These are phyloP conservation scores for Eucalyptus caleyi DNA, from an alignment of 345 rosid species.

Conservation along the genomic window DNA sequence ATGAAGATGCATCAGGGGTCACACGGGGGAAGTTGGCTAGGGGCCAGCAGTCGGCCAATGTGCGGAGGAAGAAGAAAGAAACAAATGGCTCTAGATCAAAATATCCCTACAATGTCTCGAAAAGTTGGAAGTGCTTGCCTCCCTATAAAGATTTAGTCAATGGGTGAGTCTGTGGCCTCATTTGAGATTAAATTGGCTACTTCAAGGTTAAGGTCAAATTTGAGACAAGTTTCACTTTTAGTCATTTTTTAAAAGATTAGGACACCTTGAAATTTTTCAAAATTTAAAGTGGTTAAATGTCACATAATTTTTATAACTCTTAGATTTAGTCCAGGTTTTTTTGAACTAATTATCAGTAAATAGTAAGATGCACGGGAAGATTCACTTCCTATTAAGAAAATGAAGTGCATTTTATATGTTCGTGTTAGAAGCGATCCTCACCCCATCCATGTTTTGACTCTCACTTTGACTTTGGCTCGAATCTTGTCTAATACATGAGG, in stretches of 20 bases:
- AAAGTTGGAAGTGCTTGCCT: neutral
- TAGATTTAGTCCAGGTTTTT: neutral
- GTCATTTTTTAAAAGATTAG: neutral
- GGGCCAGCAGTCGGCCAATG: rapidly evolving
- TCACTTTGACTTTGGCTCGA: neutral
- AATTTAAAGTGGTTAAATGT: neutral
- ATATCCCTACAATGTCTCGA: neutral
- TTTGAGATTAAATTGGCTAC: neutral
- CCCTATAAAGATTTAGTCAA: neutral
- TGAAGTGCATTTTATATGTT: neutral
- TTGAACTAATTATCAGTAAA: neutral
- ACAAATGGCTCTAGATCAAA: neutral
- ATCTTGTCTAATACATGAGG: neutral
- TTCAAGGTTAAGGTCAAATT: rapidly evolving
- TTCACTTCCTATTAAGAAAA: neutral
- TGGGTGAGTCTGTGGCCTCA: neutral
- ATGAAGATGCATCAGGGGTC: neutral
- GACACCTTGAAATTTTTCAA: neutral
- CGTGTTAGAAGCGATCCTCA: neutral
- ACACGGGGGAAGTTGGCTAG: neutral
- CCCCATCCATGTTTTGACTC: neutral
- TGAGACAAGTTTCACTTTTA: neutral
- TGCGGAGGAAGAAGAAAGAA: neutral
- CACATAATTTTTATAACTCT: neutral
- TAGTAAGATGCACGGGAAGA: neutral